A percentile compares a stretch with the other conserved stretches of the same genome.
These are phyloP conservation scores for Discostella stelligera DNA, from an alignment of 352 stramenopile genomes.

Conservation along the genomic window DNA sequence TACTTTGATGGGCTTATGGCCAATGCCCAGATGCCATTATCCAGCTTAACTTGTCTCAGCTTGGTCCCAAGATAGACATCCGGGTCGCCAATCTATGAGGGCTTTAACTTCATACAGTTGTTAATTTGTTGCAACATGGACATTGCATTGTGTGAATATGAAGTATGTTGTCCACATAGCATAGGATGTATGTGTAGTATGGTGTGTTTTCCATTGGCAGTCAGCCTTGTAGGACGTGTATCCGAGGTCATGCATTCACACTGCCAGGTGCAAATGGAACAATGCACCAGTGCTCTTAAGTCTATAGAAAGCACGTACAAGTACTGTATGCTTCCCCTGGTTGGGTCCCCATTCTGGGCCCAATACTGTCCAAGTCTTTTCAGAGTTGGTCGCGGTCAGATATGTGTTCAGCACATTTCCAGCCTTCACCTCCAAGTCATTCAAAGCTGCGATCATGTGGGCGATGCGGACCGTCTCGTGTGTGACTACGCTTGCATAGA, in stretches of 20 bases:
- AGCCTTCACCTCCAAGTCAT: constrained; percentile 40
- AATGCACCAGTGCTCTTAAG: constrained; percentile 11
- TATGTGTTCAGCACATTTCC: constrained; percentile 46
- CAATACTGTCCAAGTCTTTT: too few species aligned
- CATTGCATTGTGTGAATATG: constrained; percentile 29
- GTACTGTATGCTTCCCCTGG: not conserved
- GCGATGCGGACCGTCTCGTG: constrained; percentile 28
- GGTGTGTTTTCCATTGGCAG: constrained; percentile 42
- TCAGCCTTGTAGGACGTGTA: constrained; percentile 45
- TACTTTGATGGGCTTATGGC: constrained; percentile 30
- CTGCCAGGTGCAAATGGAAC: constrained; percentile 39
- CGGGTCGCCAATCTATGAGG: constrained; percentile 44
- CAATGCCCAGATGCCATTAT: constrained; percentile 41
- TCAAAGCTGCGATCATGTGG: constrained; percentile 45
- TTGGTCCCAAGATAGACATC: constrained; percentile 55
- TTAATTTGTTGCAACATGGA: constrained; percentile 16
- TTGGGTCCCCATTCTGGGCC: not conserved
- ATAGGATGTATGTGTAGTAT: constrained; percentile 57
- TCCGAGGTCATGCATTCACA: constrained; percentile 41
- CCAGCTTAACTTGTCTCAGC: constrained; percentile 20
- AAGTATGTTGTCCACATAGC: constrained; percentile 48
- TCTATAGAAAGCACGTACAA: not conserved
- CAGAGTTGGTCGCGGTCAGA: constrained; percentile 1
- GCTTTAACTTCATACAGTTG: constrained; percentile 48
- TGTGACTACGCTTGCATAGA: constrained; percentile 50